phyloP scores from a whole-genome alignment of 1,284 basidiomycete genomes.

The Malassezia nana region DNA sequence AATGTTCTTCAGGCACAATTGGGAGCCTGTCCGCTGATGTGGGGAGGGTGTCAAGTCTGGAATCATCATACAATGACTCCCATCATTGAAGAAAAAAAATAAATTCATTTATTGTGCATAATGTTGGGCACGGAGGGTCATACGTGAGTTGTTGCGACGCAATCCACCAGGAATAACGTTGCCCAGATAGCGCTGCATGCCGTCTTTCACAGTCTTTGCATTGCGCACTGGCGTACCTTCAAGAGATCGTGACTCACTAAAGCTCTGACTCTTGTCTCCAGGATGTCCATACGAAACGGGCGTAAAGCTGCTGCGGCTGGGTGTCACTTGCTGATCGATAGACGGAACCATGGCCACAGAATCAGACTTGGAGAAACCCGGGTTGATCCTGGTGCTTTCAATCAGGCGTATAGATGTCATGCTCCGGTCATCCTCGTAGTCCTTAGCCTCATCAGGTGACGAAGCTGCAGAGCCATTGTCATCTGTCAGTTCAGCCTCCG shows the following conservation, averaged over 20 bases:
- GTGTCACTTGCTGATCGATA: slow-evolving; percentile 23
- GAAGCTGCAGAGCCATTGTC: slow-evolving; percentile 44
- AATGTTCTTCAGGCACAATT: neutral
- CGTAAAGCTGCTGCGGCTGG: slow-evolving; percentile 6
- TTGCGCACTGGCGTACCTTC: slow-evolving; percentile 10
- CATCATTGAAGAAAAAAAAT: neutral
- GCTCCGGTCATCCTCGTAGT: slow-evolving; percentile 32
- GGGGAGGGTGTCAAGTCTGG: neutral
- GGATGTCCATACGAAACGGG: neutral
- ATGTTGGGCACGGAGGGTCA: slow-evolving; percentile 27
- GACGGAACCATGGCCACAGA: slow-evolving; percentile 11
- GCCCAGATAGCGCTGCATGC: slow-evolving; percentile 35
- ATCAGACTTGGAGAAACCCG: slow-evolving; percentile 12
- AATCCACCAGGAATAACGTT: slow-evolving; percentile 33
- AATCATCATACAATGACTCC: neutral
- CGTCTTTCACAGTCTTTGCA: slow-evolving; percentile 12
- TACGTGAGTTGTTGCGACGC: slow-evolving; percentile 29
- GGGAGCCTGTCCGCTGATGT: neutral
- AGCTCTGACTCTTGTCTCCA: neutral
- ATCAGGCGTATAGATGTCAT: slow-evolving; percentile 22
- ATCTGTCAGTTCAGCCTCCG: slow-evolving; percentile 44
- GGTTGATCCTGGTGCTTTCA: slow-evolving; percentile 22
- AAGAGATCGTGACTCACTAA: neutral
- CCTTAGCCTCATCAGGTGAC: slow-evolving; percentile 35
- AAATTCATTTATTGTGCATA: slow-evolving; percentile 15